These are phyloP conservation scores for Trifolium subterraneum DNA, from an alignment of 306 rosid genomes.

Conservation along the genomic window DNA sequence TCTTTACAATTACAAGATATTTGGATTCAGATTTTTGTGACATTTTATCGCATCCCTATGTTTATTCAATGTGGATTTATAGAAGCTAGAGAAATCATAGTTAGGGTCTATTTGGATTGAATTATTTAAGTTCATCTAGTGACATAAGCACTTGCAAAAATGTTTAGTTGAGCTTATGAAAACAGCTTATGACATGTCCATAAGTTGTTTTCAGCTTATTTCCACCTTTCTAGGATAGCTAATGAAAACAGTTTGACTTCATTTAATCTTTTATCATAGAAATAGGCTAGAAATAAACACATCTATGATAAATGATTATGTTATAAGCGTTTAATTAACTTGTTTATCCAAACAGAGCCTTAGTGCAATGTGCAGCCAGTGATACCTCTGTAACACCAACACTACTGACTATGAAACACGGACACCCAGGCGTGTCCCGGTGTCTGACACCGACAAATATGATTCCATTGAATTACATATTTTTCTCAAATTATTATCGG, in stretches of 20 bases:
- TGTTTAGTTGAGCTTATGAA: not conserved
- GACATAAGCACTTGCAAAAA: not conserved
- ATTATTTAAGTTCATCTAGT: not conserved
- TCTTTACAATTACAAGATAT: not conserved
- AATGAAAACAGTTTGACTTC: not conserved
- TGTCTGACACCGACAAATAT: too few relatives aligned
- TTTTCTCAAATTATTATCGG: too few relatives aligned
- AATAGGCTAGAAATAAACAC: not conserved
- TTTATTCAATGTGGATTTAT: not conserved
- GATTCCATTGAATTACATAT: too few relatives aligned
- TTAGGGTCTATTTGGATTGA: not conserved
- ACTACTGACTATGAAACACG: too few relatives aligned
- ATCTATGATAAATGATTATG: not conserved
- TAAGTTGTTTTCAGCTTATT: not conserved
- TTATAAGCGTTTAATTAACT: not conserved
- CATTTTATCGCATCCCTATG: not conserved
- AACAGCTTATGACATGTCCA: not conserved
- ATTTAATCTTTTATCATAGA: not conserved
- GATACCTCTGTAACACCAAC: too few relatives aligned
- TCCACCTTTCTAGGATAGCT: too few relatives aligned
- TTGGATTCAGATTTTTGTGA: not conserved
- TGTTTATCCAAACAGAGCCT: not conserved
- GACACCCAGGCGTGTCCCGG: too few relatives aligned
- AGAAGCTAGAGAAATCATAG: not conserved
- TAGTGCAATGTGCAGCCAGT: not conserved